Evolutionary conservation across 108 stramenopile genomes (phyloP), one percentile per base, ranked within the genome.

Genomic region (Nitzschia putrida): DNA sequence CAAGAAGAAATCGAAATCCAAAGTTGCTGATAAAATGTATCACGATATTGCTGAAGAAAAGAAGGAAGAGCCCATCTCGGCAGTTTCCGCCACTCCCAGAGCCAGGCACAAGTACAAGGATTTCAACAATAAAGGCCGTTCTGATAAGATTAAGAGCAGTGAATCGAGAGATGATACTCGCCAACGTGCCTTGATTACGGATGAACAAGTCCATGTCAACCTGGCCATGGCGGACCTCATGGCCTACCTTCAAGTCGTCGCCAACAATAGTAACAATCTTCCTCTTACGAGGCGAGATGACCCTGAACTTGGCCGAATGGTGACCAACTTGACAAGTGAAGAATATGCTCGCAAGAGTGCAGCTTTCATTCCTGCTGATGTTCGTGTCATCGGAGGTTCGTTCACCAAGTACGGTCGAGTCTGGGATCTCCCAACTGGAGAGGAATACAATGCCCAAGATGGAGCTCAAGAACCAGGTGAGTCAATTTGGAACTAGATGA

Each of bases 241-340:
- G 88, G 90, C 87, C 0, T 94, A 94, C 70, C 84, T 94, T 9
- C 89, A 94, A 64, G 78, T 90, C 24, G 90, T 94, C 57, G 93
- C 89, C 21, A 86, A 89, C 64, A 89, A 94, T 66, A 82, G 81
- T 34, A 81, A 84, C 41, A 91, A 94, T 51, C 47, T 94, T 29
- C 93, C 93, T 11, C 51, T 91, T 54, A 90, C 93, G 9, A 72
- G 90, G 55, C 83, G 93, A 38, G 93, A 94, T 57, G 93, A 94
- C 69, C 93, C 93, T 22, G 89, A 89, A 52, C 65, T 89, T 52
- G 81, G 72, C 23, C 63, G 79, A 50, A 88, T 78, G 24, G 87
- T 89, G 5, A 75, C 80, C 24, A 78, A 68, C 26, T 66, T 91
- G 43, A 83, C 88, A 7, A 66, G 85, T 10, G 87, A 94, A 41